Percentiles rank a stretch among this genome's conserved stretches.
These are phyloP conservation scores for Alternaria sp. DNA, from an alignment of 2,329 filamentous ascomycete species.

Conservation along the genomic window DNA sequence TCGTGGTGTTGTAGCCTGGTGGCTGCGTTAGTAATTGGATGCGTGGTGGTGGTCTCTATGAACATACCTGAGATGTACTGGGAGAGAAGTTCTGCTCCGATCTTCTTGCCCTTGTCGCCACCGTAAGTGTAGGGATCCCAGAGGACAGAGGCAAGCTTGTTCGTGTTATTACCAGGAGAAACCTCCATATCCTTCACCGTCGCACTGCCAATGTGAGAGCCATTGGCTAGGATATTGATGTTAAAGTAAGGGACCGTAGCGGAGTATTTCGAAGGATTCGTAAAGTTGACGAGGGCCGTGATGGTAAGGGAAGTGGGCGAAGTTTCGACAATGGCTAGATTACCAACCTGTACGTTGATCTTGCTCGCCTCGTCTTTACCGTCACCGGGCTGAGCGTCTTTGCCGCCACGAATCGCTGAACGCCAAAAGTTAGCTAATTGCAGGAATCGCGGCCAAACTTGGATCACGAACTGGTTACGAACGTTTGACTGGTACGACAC, in stretches of 20 bases:
- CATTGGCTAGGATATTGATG: conserved; percentile 76
- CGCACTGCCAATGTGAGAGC: conserved; percentile 76
- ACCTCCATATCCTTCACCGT: conserved; percentile 69
- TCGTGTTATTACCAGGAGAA: conserved; percentile 72
- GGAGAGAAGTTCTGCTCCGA: conserved; percentile 77
- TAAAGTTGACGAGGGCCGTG: conserved; percentile 77
- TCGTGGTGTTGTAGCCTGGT: conserved; percentile 75
- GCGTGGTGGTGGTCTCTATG: not conserved
- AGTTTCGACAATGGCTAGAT: conserved; percentile 75
- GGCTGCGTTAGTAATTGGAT: not conserved
- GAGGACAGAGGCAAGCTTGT: conserved; percentile 69
- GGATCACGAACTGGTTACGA: conserved; percentile 66
- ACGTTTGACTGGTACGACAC: conserved; percentile 91
- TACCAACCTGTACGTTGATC: conserved; percentile 69
- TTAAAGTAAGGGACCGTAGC: conserved; percentile 81
- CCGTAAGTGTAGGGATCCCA: conserved; percentile 75
- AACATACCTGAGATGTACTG: conserved; percentile 77
- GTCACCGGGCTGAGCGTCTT: conserved; percentile 52
- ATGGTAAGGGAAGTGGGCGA: conserved; percentile 73
- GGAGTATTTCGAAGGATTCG: conserved; percentile 88
- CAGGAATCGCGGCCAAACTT: conserved; percentile 19
- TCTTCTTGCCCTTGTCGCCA: conserved; percentile 64
- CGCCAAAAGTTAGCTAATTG: conserved; percentile 40
- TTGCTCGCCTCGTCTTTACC: conserved; percentile 56
- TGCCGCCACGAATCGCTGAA: conserved; percentile 48